A percentile compares a stretch with the other conserved stretches of the same genome.
Evolutionary conservation across 73 alveolate species (phyloP).

Genomic region (Stentor roeselii): DNA sequence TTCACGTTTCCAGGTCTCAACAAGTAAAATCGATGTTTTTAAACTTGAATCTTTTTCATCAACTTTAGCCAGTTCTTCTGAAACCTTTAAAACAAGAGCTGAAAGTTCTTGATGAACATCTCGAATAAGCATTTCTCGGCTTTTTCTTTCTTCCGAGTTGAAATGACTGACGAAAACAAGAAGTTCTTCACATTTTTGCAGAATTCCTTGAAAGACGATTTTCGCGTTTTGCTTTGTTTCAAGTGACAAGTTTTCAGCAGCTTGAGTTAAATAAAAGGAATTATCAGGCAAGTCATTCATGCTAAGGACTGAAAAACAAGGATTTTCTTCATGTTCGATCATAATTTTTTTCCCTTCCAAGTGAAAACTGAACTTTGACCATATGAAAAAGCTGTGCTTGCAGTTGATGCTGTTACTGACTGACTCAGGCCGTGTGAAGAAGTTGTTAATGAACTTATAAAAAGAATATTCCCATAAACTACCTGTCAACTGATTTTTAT

Average conservation of each 20-base stretch:
- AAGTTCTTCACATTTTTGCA: neutral
- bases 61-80: neutral
- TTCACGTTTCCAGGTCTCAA: neutral
- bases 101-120: neutral
- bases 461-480: conserved; percentile 15
- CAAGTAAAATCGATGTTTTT: neutral
- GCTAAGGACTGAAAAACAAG: neutral
- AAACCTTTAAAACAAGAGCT: no score
- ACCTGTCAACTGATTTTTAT: neutral
- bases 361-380: neutral
- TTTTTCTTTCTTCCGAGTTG: neutral
- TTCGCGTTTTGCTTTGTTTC: neutral
- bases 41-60: neutral
- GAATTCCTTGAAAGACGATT: neutral
- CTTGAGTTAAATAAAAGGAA: neutral
- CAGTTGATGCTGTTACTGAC: neutral
- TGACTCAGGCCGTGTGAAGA: neutral
- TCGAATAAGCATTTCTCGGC: neutral
- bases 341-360: neutral
- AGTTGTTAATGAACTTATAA: conserved; percentile 16
- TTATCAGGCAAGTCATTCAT: neutral
- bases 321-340: conserved; percentile 11
- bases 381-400: neutral
- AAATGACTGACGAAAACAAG: neutral
- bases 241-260: neutral